A percentile compares a stretch with the other conserved stretches of the same genome.
Conservation (phyloP, 345 rosid species). For the Gossypium longicalyx region DNA sequence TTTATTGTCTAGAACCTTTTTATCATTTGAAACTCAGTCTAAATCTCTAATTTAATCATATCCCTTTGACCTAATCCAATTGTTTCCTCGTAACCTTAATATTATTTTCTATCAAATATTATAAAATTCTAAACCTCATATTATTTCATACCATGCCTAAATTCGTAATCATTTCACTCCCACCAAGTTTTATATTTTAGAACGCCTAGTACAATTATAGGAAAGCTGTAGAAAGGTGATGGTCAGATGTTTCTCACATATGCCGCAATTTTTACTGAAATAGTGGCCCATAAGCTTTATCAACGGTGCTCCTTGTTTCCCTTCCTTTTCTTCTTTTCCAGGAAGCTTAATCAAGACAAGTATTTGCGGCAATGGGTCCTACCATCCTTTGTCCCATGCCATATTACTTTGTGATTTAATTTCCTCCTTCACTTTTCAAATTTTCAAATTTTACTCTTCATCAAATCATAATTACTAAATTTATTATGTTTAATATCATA, state of each 20-base stretch:
- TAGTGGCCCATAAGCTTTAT: not conserved
- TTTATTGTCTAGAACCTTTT: not conserved
- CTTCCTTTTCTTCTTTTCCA: not conserved
- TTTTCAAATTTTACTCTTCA: no score
- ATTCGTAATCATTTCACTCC: no score
- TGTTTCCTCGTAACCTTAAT: no score
- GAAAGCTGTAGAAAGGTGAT: no score
- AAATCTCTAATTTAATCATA: not conserved
- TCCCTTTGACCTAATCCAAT: no score
- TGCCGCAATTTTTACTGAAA: not conserved
- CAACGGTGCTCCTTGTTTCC: not conserved
- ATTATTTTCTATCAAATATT: no score
- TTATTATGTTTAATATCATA: no score
- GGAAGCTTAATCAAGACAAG: not conserved
- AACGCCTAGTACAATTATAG: not conserved
- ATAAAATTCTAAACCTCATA: no score
- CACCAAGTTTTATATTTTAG: not conserved
- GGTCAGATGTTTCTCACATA: not conserved
- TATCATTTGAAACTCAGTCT: not conserved
- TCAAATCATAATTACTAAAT: no score
- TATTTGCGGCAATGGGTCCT: not conserved
- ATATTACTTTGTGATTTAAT: no score
- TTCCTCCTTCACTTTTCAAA: no score
- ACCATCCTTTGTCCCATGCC: not conserved
- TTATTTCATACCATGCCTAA: no score